phyloP scores from a whole-genome alignment of 2,329 filamentous ascomycete species.

The Clarireedia sp. region DNA sequence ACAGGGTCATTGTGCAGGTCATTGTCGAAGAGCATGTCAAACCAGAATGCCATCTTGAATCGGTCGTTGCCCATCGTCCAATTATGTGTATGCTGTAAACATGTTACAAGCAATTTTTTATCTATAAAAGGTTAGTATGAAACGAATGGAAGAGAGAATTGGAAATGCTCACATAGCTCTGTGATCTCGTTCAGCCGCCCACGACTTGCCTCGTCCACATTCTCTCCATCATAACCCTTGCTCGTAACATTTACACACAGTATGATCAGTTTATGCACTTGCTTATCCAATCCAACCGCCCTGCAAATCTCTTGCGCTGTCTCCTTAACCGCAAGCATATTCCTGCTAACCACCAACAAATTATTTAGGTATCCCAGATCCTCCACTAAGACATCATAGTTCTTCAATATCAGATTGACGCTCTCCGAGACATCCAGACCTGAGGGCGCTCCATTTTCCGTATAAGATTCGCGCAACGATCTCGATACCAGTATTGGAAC shows the following conservation, averaged over 20 bases:
- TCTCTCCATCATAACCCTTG: slow-evolving; percentile 58
- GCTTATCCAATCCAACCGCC: slow-evolving; percentile 56
- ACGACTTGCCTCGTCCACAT: slow-evolving; percentile 49
- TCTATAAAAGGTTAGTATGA: slow-evolving; percentile 33
- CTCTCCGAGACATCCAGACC: slow-evolving; percentile 53
- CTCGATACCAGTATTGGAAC: slow-evolving; percentile 53
- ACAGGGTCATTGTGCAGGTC: slow-evolving; percentile 43
- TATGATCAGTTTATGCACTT: slow-evolving; percentile 58
- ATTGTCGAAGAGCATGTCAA: slow-evolving; percentile 56
- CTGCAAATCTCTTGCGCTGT: slow-evolving; percentile 59
- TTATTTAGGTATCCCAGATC: slow-evolving; percentile 58
- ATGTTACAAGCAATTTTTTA: slow-evolving; percentile 59
- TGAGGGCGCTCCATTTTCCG: slow-evolving; percentile 46
- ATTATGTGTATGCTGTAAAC: slow-evolving; percentile 59
- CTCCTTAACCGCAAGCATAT: slow-evolving; percentile 56
- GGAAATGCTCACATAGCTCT: slow-evolving; percentile 47
- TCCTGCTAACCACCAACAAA: slow-evolving; percentile 58
- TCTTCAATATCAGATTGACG: slow-evolving; percentile 54
- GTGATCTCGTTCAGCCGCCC: slow-evolving; percentile 54
- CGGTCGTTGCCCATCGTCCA: slow-evolving; percentile 62
- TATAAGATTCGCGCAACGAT: slow-evolving; percentile 48
- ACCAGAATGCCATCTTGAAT: slow-evolving; percentile 65
- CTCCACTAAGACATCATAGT: slow-evolving; percentile 52
- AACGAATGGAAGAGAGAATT: background rate
- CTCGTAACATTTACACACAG: slow-evolving; percentile 60